Evolutionary conservation across 176 grass and related monocot species (phyloP), one percentile per base, ranked within the genome.

Genomic region (Luzula sylvatica): DNA sequence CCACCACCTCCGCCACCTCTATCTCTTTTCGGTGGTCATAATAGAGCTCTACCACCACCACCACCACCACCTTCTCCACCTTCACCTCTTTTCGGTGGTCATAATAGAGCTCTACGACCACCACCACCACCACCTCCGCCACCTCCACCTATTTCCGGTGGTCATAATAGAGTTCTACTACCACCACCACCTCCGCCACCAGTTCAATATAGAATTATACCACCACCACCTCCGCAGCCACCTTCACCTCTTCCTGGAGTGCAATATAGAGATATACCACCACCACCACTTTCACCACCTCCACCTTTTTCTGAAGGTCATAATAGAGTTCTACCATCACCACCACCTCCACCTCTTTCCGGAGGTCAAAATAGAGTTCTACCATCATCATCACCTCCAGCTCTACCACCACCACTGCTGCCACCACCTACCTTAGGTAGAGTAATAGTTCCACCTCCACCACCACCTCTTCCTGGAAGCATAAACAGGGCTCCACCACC

Each of bases 381-480:
- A 58, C 38, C 64, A 7, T 50, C 55, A 21, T 50, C 62, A 3
- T 55, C 64, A 1, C 46, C 51, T 0, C 60, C 57, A 11, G n/a
- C n/a, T n/a, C n/a, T n/a, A n/a, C n/a, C n/a, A n/a, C n/a, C n/a
- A n/a, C n/a, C n/a, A n/a, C 14, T 0, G n/a, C 15, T 26, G 24
- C n/a, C n/a, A n/a, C n/a, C n/a, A n/a, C n/a, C n/a, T n/a, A n/a
- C n/a, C n/a, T n/a, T n/a, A n/a, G n/a, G n/a, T n/a, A n/a, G n/a
- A n/a, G n/a, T n/a, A n/a, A n/a, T n/a, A n/a, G n/a, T 62, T 55
- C 78, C 59, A 14, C 62, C 63, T 5, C 74, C 47, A 26, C 46
- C 56, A 18, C 4, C 70, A 26, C 8, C 56, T n/a, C 29, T 50
- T 41, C 4, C 7, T 70, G 45, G 45, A 51, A 49, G 0, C 22